Evolutionary conservation across 305 asterid species (phyloP), one percentile per base, ranked within the genome.

Genomic region (Solanum hybrid): DNA sequence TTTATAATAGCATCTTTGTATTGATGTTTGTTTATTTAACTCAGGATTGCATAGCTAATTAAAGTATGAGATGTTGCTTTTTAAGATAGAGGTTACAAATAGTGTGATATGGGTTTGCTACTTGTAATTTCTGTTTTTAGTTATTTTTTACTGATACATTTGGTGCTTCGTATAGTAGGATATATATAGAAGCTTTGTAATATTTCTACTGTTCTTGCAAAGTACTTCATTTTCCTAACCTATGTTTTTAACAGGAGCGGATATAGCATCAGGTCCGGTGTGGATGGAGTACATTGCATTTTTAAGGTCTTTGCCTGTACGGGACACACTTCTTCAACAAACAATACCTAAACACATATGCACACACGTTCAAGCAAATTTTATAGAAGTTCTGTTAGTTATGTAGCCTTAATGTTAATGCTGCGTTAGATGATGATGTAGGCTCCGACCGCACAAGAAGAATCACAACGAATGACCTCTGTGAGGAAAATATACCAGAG

Each of bases 281-380:
- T 97, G 99, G 99, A 95, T 96, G 95, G 98, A 97, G 92, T 95
- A 97, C 91, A 92, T 94, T 92, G 94, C 98, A 36, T 96, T 94
- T 92, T 92, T 97, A 40, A 96, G 93, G 92, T 95, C 99, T 85
- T 89, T 96, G 91, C 98, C 96, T 95, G 99, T 97, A 89, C 81
- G 98, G 87, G 89, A 90, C 84, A 88, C 90, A 60, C 82, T 69
- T 40, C 85, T 79, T 78, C 89, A 60, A 60, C 46, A 79, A 80
- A 79, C 16, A 84, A 89, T 89, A 75, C 80, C 31, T 85, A 64
- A 32, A 12, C 76, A 85, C 31, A 85, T 42, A 81, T 60, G n/a
- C 75, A 56, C 88, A 32, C 46, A 56, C 10, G 29, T 13, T 6
- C 77, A 56, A 60, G 51, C 51, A 84, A 10, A 84, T 31, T 84